Evolutionary conservation across 78 protist genomes (phyloP), one percentile per base, ranked within the genome.

Genomic region (Creolimax fragrantissima): DNA sequence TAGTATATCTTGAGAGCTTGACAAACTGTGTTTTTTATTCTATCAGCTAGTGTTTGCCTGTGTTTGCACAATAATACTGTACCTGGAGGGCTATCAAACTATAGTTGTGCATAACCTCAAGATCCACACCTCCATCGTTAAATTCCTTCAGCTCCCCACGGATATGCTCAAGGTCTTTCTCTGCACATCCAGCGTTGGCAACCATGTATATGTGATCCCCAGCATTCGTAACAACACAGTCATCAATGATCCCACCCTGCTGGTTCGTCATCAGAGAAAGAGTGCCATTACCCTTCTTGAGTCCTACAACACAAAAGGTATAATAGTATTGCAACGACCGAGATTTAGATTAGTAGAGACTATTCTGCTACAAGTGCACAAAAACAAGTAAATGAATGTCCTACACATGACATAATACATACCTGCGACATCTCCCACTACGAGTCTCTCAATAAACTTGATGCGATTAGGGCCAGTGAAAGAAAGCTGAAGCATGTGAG

Each of bases 181-280:
- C 98, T 4, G 95, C 92, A 88, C 98, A 95, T 37, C 97, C 99
- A 3, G 99, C 99, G 89, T 98, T 98, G 85, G 97, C 97, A 35
- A 98, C 99, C 24, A 96, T 88, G 88, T 89, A 95, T 35, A 95
- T 24, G 89, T 91, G 89, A 45, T 97, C 98, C n/a, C 45, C 96
- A 2, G 45, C 85, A 43, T 93, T 93, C 43, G 96, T 89, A 39
- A 97, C 44, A 44, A 98, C 95, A 6, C 96, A 47, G 94, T 98
- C 99, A 83, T 98, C 99, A 45, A 94, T 90, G 93, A 98, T 97
- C n/a, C 99, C 98, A 3, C 99, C 99, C n/a, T 94, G 24, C 74
- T 32, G 89, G 41, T 90, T 43, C 32, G 97, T 44, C 3, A 58
- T 58, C 24, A 58, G 74, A 17, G 74, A 58, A 58, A 58, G 74